Conservation (phyloP, 2,329 filamentous ascomycete species). For the Emergomyces africanus region DNA sequence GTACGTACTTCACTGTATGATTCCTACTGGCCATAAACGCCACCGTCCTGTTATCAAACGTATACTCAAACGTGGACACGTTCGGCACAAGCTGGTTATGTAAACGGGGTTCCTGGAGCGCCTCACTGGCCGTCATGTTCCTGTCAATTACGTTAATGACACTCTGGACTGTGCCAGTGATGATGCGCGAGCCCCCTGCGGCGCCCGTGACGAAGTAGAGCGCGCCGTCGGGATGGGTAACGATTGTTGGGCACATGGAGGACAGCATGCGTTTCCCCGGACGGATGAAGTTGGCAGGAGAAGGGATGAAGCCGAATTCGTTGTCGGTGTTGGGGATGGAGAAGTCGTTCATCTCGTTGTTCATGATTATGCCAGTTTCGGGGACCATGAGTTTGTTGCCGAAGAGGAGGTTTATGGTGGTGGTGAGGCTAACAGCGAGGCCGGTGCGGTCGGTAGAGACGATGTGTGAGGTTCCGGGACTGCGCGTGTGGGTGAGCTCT, state of each 20-base stretch:
- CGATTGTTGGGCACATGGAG: constrained; percentile 68
- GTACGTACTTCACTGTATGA: constrained; percentile 60
- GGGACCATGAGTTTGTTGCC: constrained; percentile 69
- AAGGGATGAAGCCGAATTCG: constrained; percentile 74
- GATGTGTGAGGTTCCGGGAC: constrained; percentile 40
- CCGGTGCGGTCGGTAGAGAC: constrained; percentile 58
- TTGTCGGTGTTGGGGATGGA: constrained; percentile 67
- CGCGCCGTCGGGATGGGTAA: constrained; percentile 51
- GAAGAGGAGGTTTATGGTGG: constrained; percentile 79
- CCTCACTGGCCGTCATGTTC: constrained; percentile 45
- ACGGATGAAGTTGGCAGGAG: constrained; percentile 66
- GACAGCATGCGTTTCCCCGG: constrained; percentile 72
- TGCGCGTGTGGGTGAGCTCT: constrained; percentile 9
- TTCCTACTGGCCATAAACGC: constrained; percentile 50
- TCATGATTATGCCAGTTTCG: constrained; percentile 68
- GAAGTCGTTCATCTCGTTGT: constrained; percentile 61
- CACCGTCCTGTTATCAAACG: constrained; percentile 52
- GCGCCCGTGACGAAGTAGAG: constrained; percentile 61
- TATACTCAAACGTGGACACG: constrained; percentile 52
- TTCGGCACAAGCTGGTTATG: constrained; percentile 77
- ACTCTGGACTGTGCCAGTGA: constrained; percentile 63
- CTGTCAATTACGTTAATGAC: constrained; percentile 61
- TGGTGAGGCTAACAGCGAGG: constrained; percentile 68
- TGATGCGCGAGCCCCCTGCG: constrained; percentile 72
- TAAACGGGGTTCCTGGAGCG: constrained; percentile 54